Conservation (phyloP, 495 filamentous ascomycete genomes). For the Neurospora tetraspora region DNA sequence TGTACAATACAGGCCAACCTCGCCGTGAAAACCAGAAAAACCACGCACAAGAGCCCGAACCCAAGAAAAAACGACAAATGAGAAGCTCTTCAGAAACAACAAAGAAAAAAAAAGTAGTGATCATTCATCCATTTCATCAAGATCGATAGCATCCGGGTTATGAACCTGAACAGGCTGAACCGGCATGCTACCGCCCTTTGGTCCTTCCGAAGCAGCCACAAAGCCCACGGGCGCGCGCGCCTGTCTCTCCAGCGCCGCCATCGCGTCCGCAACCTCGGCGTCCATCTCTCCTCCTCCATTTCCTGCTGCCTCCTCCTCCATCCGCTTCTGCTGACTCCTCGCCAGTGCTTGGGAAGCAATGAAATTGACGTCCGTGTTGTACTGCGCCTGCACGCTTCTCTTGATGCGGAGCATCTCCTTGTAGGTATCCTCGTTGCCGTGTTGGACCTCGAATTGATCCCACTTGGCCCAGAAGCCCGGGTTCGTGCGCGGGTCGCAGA, state of each 20-base stretch:
- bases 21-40: neutral
- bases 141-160: constrained; percentile 85
- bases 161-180: constrained; percentile 37
- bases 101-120: neutral
- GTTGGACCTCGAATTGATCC: constrained; percentile 93
- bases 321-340: constrained; percentile 53
- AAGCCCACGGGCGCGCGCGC: constrained; percentile 85
- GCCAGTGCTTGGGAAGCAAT: constrained; percentile 94
- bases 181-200: constrained; percentile 54
- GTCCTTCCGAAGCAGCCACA: constrained; percentile 72
- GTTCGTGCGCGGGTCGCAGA: constrained; percentile 88
- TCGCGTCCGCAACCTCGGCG: constrained; percentile 61
- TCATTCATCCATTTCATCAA: constrained; percentile 55
- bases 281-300: constrained; percentile 28
- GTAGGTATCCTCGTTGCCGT: constrained; percentile 98
- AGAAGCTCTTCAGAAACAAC: neutral
- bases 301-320: constrained; percentile 23
- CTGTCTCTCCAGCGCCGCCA: constrained; percentile 84
- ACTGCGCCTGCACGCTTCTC: constrained; percentile 92
- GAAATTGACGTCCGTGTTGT: constrained; percentile 97
- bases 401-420: constrained; percentile 99
- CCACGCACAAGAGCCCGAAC: neutral
- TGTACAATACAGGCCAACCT: neutral
- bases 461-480: constrained; percentile 91
- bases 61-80: neutral